Base-by-base conservation (phyloP, 2,329 filamentous ascomycete species). In the Ophiostoma pallidulum region DNA sequence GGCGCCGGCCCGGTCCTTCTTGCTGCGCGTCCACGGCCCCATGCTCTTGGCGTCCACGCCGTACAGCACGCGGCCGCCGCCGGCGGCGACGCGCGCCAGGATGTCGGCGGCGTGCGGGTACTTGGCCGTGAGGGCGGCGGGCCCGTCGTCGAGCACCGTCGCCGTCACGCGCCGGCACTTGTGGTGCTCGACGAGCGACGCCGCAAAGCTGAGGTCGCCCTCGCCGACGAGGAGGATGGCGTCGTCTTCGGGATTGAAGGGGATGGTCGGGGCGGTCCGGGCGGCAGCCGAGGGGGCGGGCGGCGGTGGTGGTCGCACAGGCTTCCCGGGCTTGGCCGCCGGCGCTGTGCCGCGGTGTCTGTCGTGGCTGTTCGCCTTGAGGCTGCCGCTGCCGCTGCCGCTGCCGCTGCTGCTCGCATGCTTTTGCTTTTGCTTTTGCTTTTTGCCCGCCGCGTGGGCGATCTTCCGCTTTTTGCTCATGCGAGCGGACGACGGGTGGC, bases 151-250 rank as follows among this genome's bases (percentile, higher is more conserved):
- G 56, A 77, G 73, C 14, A 83, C 79, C 3, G 85, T 89, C 32
- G 83, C 84, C 0, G 78, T 82, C 6, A 91, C 63, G 58, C 80
- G 71, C 51, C 68, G 72, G 67, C 80, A 86, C 54, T 70, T 72
- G 65, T 88, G 83, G 58, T 83, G 72, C 45, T 72, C 64, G 45
- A 83, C 71, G 2, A 91, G 71, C 2, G 78, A 81, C 24, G 75
- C 74, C 12, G 85, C 77, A 62, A 89, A 91, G 61, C 83, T 88
- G 59, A 92, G 78, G 64, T 94, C 86, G 54, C 80, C 86, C 61
- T 92, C 86, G 58, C 86, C 86, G 44, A 91, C 67, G 3, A 91
- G 75, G 7, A 92, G 77, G 53, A 91, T 87, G 57, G 74, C 68
- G 55, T 89, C 78, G 56, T 75, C 78, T 31, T 75, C 78, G 33